Base-by-base conservation (phyloP, 176 grass and related monocot species). In the Puya raimondii region DNA sequence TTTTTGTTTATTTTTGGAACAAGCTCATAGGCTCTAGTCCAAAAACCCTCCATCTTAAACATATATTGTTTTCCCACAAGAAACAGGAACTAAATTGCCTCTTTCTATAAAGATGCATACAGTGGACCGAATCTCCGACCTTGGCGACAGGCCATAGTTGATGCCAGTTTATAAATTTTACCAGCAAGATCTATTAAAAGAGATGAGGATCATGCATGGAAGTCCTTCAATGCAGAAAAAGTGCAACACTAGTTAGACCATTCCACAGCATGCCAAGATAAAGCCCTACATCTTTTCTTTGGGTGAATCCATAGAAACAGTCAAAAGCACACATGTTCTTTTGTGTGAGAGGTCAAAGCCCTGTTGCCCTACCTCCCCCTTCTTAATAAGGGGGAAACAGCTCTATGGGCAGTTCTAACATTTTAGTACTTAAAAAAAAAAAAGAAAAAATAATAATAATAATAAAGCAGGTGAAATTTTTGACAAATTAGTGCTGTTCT, bases 401-500 rank as follows among this genome's bases (percentile, higher is more conserved):
- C 33, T 42, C 33, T 42, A 7, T 42, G 33, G 33, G 6, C 33
- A 42, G 33, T 42, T 7, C 33, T 42, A 42, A 42, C 33, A 42
- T 42, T 26, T 26, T 42, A 42, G 4, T 2, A 22, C 9, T 14
- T n/a, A 0, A 59, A 9, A 59, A 10, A 5, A 6, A 57, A 17
- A 57, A 64, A 75, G 26, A 12, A 69, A 66, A 11, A 58, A 49
- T 20, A 25, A 20, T 42, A 64, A 13, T 21, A 53, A 12, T 3
- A 18, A 1, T 25, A 75, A 68, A 67, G 65, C 42, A 64, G 71
- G 12, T 64, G 50, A 22, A 13, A 69, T 61, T 70, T 70, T 81
- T 70, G 72, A 75, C 64, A 74, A 75, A 73, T 56, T 2, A 14
- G 48, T 52, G 67, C 69, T 57, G 61, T 84, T 70, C 66, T 65